Percentiles rank a stretch among this genome's conserved stretches.
Conservation (phyloP, 2,329 filamentous ascomycete species). For the Triangularia setosa region DNA sequence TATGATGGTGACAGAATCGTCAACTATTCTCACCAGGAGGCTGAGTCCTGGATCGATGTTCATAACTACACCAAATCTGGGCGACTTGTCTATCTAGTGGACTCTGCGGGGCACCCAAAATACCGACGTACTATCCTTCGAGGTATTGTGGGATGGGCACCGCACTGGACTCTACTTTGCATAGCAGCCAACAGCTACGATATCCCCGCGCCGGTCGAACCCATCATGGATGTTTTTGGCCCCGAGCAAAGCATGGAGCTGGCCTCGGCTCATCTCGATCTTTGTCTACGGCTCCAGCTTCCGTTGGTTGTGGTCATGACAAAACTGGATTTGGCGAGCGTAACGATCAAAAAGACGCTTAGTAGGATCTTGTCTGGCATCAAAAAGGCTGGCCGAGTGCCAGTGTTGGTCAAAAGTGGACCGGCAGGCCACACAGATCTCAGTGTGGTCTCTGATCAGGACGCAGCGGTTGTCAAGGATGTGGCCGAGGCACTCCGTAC, state of each 20-base stretch:
- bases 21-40: slow-evolving; percentile 82
- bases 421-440: slow-evolving; percentile 49
- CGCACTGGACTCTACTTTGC: slow-evolving; percentile 88
- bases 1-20: slow-evolving; percentile 63
- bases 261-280: slow-evolving; percentile 73
- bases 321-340: slow-evolving; percentile 83
- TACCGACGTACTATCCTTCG: slow-evolving; percentile 86
- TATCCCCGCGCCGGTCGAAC: slow-evolving; percentile 34
- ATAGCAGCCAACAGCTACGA: slow-evolving; percentile 74
- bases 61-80: slow-evolving; percentile 72
- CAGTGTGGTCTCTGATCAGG: slow-evolving; percentile 50
- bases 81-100: slow-evolving; percentile 81
- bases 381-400: slow-evolving; percentile 70
- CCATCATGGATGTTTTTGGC: slow-evolving; percentile 50
- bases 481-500: slow-evolving; percentile 49
- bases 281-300: slow-evolving; percentile 76
- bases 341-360: slow-evolving; percentile 67
- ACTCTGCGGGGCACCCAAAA: slow-evolving; percentile 86
- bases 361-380: slow-evolving; percentile 70
- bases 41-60: slow-evolving; percentile 92
- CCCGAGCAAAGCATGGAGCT: slow-evolving; percentile 62
- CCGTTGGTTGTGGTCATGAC: slow-evolving; percentile 82
- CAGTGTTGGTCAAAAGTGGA: slow-evolving; percentile 65
- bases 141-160: slow-evolving; percentile 90
- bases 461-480: slow-evolving; percentile 55